Base-by-base conservation (phyloP, 2,329 filamentous ascomycete species). In the Colletotrichum eremochloae region DNA sequence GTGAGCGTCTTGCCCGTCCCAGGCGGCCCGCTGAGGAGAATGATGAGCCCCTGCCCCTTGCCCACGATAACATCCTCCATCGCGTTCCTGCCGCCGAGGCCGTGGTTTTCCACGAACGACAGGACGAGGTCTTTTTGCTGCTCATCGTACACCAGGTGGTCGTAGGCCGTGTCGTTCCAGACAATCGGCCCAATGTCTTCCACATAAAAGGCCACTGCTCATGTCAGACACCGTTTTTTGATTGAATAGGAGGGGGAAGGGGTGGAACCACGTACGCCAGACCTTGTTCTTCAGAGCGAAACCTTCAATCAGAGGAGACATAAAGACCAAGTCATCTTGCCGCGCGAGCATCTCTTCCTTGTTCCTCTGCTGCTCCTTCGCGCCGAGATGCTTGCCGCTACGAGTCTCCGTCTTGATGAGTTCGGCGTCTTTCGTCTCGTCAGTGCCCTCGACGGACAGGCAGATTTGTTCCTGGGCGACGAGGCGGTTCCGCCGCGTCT, bases 1-100 rank as follows among this genome's bases (percentile, higher is more conserved):
- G 83, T 84, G 15, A 85, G 78, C 0, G 84, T 86, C 77, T 86
- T 87, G 33, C 85, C 85, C 0, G 84, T 85, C 4, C 85, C 85
- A 0, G 83, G 83, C 0, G 83, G 84, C 0, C 85, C 84, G 11
- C 82, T 83, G 5, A 87, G 79, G 1, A 87, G 80, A 57, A 85
- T 81, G 55, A 87, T 82, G 24, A 87, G 79, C 4, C 84, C 84
- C 62, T 84, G 79, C 20, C 83, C 77, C 76, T 86, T 83, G 71
- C 82, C 82, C 24, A 80, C 76, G 65, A 85, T 85, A 58, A 85
- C 82, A 63, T 86, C 83, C 74, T 46, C 44, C 44, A 82, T 76
- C 5, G 71, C 74, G 36, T 61, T 48, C 18, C 53, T 64, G 0
- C 18, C 44, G 18, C 18, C 44, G 42, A 65, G 68, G 31, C 74